phyloP scores from a whole-genome alignment of 495 filamentous ascomycete species.

The Aspergillus wentii region DNA sequence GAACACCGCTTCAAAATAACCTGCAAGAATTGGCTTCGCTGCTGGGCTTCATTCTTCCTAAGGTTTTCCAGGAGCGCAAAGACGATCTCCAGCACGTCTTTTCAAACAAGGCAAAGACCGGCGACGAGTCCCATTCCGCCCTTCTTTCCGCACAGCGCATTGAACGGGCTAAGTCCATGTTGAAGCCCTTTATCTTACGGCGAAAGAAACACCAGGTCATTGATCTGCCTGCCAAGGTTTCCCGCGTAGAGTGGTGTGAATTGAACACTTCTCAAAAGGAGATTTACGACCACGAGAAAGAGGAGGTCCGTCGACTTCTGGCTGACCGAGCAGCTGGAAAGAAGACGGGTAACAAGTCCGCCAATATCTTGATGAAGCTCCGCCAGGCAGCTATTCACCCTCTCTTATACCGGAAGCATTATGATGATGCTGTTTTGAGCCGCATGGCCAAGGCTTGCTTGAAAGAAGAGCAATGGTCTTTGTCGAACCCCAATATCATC shows the following conservation, averaged over 20 bases:
- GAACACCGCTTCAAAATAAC: slow-evolving; percentile 95
- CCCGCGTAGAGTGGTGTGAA: slow-evolving; percentile 70
- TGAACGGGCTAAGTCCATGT: slow-evolving; percentile 78
- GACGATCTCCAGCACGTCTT: slow-evolving; percentile 80
- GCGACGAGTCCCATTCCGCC: slow-evolving; percentile 64
- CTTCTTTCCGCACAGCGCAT: slow-evolving; percentile 83
- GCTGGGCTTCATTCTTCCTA: slow-evolving; percentile 85
- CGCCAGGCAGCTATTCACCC: slow-evolving; percentile 93
- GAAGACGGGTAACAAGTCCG: slow-evolving; percentile 49
- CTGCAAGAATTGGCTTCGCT: slow-evolving; percentile 85
- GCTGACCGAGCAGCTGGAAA: slow-evolving; percentile 53
- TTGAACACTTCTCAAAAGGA: slow-evolving; percentile 63
- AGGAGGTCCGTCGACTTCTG: slow-evolving; percentile 49
- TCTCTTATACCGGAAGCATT: slow-evolving; percentile 76
- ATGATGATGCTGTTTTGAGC: slow-evolving; percentile 63
- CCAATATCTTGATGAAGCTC: slow-evolving; percentile 84
- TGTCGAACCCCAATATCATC: slow-evolving; percentile 60
- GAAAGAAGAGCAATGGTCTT: slow-evolving; percentile 55
- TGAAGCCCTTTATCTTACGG: slow-evolving; percentile 90
- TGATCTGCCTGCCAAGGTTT: slow-evolving; percentile 77
- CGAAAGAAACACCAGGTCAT: slow-evolving; percentile 95
- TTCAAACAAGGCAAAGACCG: slow-evolving; percentile 81
- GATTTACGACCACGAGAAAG: slow-evolving; percentile 64
- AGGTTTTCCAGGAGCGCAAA: slow-evolving; percentile 66
- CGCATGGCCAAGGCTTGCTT: slow-evolving; percentile 76